Evolutionary conservation across 139 green algal genomes (phyloP).

Genomic region (Pseudopediastrum boryanum): DNA sequence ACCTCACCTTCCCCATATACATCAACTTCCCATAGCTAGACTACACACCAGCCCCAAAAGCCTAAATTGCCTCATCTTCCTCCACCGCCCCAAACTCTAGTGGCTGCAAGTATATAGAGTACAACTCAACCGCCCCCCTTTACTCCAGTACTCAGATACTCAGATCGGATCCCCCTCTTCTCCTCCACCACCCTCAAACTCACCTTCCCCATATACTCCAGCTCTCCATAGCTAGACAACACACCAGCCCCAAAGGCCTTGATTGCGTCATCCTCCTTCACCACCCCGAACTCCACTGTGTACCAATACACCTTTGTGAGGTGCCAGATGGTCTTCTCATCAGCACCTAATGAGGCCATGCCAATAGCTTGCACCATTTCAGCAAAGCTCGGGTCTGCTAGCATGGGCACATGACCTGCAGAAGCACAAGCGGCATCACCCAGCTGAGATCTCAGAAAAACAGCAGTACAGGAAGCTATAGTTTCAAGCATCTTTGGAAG

Average conservation of each 20-base stretch:
- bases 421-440: no score
- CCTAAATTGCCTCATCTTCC: slow-evolving; percentile 42
- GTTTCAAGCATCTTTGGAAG: no score
- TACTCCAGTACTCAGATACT: background rate
- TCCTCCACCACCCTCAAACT: background rate
- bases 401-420: slow-evolving; percentile 89
- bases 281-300: slow-evolving; percentile 94
- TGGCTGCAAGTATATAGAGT: slow-evolving; percentile 72
- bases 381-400: slow-evolving; percentile 79
- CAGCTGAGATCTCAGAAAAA: no score
- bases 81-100: slow-evolving; percentile 92
- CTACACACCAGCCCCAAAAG: slow-evolving; percentile 88
- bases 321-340: slow-evolving; percentile 90
- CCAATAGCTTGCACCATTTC: slow-evolving; percentile 86
- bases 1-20: slow-evolving; percentile 66
- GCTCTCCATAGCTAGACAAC: slow-evolving; percentile 86
- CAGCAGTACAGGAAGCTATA: no score
- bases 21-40: slow-evolving; percentile 87
- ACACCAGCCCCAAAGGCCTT: slow-evolving; percentile 87
- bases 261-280: slow-evolving; percentile 16
- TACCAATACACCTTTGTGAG: slow-evolving; percentile 86
- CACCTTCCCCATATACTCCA: slow-evolving; percentile 76
- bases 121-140: background rate
- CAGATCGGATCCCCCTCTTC: background rate
- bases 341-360: slow-evolving; percentile 77